Base-by-base conservation (phyloP, 2,329 filamentous ascomycete genomes). In the Venturia aucupariae region DNA sequence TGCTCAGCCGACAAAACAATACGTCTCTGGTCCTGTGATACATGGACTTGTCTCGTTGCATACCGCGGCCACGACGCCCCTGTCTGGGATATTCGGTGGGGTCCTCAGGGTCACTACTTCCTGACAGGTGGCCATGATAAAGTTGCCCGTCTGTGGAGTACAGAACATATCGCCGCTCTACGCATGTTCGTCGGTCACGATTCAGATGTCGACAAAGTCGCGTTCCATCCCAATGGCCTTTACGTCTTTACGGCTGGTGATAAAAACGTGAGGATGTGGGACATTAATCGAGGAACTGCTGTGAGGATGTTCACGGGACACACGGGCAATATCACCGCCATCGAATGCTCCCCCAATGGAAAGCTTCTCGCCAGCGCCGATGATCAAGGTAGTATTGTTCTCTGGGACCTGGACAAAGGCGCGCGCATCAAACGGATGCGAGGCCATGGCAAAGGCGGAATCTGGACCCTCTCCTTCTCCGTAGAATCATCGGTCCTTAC, bases 231-330 rank as follows among this genome's bases (percentile, higher is more conserved):
- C 0, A 99, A 99, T 73, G 91, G 90, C 22, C 86, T 89, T 6
- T 99, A 97, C 70, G 80, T 97, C 55, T 97, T 99, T 75, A 97
- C 94, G 0, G 95, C 91, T 15, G 90, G 90, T 68, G 92, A 99
- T 75, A 93, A 93, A 75, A 94, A 92, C 0, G 90, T 97, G 41
- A 88, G 94, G 38, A 97, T 99, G 93, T 99, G 94, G 94, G 88
- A 92, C 11, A 85, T 97, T n/a, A 84, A 86, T 13, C 93, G 89
- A 10, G 94, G 94, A 35, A 87, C 88, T 67, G 91, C 92, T 42
- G 90, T 97, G 5, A 89, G 94, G 32, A 86, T 97, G 71, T 96
- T 97, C 73, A 92, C 90, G 0, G 94, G 94, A 0, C 94, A 99
- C 72, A 89, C 86, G 0, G 91, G 94, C 61, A 90, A 91, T 71